Evolutionary conservation across 148 eudicot genomes (phyloP).

Genomic region (Persicaria maculosa): DNA sequence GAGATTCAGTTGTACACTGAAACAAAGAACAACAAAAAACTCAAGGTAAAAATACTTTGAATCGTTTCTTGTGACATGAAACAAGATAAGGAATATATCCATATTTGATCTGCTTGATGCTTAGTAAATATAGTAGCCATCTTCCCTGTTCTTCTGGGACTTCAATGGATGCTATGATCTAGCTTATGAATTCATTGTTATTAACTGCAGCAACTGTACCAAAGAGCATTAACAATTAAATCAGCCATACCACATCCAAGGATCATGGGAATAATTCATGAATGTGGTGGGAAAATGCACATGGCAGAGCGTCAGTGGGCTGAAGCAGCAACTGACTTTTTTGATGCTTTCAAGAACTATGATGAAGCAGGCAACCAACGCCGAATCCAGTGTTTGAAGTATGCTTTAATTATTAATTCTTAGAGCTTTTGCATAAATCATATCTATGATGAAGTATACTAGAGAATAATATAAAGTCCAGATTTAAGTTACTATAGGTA

Average conservation of each 20-base stretch:
- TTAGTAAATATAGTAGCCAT: background rate
- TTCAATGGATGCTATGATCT: background rate
- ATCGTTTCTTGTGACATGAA: background rate
- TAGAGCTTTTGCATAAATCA: background rate
- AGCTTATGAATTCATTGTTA: conserved; percentile 15
- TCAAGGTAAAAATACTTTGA: conserved; percentile 47
- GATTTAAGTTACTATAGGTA: too few relatives aligned
- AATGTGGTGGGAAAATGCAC: conserved; percentile 99
- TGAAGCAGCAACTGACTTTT: conserved; percentile 94
- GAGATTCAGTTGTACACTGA: conserved; percentile 99
- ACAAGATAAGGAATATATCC: background rate
- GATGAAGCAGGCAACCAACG: conserved; percentile 98
- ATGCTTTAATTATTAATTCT: conserved; percentile 18
- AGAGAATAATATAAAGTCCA: too few relatives aligned
- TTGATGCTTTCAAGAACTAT: conserved; percentile 98
- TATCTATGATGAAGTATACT: background rate
- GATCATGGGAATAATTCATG: conserved; percentile 97
- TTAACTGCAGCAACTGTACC: conserved; percentile 78
- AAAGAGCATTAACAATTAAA: conserved; percentile 83
- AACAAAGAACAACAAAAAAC: conserved; percentile 96
- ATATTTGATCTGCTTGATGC: background rate
- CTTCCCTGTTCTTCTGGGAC: background rate
- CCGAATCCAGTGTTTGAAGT: conserved; percentile 94
- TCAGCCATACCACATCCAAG: conserved; percentile 99
- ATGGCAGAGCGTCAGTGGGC: conserved; percentile 99